Conservation (phyloP, 2,329 filamentous ascomycete species). For the Aureobasidium sp. region DNA sequence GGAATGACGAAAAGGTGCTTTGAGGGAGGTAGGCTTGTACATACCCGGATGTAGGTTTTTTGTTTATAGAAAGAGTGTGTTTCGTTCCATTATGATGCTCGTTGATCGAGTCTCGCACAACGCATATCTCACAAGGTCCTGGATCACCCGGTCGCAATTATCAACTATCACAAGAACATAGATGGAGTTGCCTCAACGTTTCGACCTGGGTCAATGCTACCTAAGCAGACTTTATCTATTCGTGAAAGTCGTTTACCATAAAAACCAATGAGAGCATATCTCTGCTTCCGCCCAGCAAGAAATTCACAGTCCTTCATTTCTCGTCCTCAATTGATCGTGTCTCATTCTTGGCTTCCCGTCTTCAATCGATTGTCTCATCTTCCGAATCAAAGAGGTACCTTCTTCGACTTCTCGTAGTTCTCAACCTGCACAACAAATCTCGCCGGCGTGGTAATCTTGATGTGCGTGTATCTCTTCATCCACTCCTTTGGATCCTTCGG, state of each 20-base stretch:
- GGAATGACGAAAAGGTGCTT: neutral
- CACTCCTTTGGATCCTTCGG: constrained; percentile 20
- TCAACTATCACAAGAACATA: too few species aligned
- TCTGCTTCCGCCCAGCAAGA: neutral
- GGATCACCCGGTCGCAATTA: too few species aligned
- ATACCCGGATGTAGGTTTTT: neutral
- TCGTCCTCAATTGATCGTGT: neutral
- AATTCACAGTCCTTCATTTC: neutral
- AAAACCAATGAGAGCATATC: neutral
- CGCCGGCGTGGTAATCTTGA: constrained; percentile 17
- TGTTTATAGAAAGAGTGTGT: too few species aligned
- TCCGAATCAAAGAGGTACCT: neutral
- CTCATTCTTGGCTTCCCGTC: neutral
- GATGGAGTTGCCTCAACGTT: too few species aligned
- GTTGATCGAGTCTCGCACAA: too few species aligned
- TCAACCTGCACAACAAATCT: neutral
- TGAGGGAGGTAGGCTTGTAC: neutral
- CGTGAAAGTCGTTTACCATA: neutral
- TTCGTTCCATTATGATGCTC: too few species aligned
- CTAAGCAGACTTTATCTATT: neutral
- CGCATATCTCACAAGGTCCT: too few species aligned
- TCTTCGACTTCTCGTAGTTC: constrained; percentile 11
- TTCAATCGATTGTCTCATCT: neutral
- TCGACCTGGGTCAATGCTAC: too few species aligned
- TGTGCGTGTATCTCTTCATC: constrained; percentile 20